Base-by-base conservation (phyloP, 768 basidiomycete genomes). In the Chalciporus sphaerocephalus region DNA sequence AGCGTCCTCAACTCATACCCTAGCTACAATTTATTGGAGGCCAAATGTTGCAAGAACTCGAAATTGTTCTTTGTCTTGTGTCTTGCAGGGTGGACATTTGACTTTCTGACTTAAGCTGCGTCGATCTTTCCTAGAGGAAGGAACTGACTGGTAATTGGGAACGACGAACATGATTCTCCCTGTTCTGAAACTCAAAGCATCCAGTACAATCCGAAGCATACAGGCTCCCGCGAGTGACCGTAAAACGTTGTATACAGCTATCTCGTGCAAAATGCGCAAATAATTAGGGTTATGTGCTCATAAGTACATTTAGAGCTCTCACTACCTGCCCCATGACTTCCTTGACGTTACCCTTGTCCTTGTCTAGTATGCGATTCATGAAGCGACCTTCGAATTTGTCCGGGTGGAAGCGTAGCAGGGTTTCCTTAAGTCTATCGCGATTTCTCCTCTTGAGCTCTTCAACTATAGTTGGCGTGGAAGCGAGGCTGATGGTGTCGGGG, bases 361-460 rank as follows among this genome's bases (percentile, higher is more conserved):
- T 55, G 23, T 69, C 66, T 34, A 53, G 56, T 6, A 87, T 70
- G 5, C 71, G 69, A 39, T 60, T 59, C 74, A 87, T 79, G 38
- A 88, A 66, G 27, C 87, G 74, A 16, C 87, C 85, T 59, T 89
- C 84, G 43, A 88, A 88, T 60, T 89, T 89, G 63, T 89, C 87
- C 2, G 87, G 87, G 58, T 89, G 87, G 60, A 85, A 89, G 16
- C 85, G 80, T 20, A 87, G 62, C 55, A 87, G 72, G 0, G 83
- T 74, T 64, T 87, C 85, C 54, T 82, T 70, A 36, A 87, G 56
- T 50, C 73, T 81, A 16, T 87, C 83, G 58, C 77, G 82, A 25
- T 69, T 71, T 58, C 73, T 78, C 61, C 71, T 77, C 25, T 61
- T 59, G 17, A 47, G 47, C 16, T 66, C 68, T 39, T 48, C 58